A percentile compares a stretch with the other conserved stretches of the same genome.
Conservation (phyloP, 805 yeast genomes). For the Kockiozyma suomiensis region DNA sequence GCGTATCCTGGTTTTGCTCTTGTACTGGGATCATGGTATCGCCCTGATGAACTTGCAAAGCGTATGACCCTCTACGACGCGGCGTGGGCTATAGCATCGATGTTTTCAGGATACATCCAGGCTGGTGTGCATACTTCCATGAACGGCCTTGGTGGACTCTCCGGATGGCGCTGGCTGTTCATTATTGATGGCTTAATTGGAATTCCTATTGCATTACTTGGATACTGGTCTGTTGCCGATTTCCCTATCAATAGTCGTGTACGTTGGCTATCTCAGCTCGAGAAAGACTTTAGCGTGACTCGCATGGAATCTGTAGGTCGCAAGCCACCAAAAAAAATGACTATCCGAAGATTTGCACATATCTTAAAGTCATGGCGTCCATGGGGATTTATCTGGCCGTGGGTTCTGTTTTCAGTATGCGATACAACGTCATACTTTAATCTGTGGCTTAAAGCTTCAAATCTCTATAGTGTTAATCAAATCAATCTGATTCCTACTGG, state of each 20-base stretch:
- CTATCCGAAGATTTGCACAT: conserved; percentile 5
- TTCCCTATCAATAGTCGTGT: conserved; percentile 28
- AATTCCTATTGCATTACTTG: conserved; percentile 45
- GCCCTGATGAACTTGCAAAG: conserved; percentile 54
- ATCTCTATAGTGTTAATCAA: conserved; percentile 38
- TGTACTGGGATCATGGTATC: conserved; percentile 56
- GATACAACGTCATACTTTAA: conserved; percentile 27
- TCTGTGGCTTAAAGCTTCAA: conserved; percentile 40
- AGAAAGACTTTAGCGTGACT: conserved; percentile 21
- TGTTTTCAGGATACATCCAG: conserved; percentile 48
- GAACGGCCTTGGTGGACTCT: conserved; percentile 37
- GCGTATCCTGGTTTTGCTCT: conserved; percentile 50
- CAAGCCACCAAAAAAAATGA: conserved; percentile 26
- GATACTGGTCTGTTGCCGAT: conserved; percentile 36
- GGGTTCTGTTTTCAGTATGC: conserved; percentile 24
- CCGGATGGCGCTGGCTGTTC: conserved; percentile 60
- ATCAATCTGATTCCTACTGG: conserved; percentile 44
- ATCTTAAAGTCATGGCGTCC: conserved; percentile 28
- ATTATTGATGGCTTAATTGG: conserved; percentile 61
- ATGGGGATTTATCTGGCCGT: conserved; percentile 26
- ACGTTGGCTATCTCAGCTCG: conserved; percentile 17
- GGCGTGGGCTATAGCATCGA: conserved; percentile 11
- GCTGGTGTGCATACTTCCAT: conserved; percentile 48
- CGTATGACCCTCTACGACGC: conserved; percentile 16
- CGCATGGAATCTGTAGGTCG: conserved; percentile 33